Percentiles rank a stretch among this genome's conserved stretches.
These are phyloP conservation scores for Umbelopsis sp. DNA, from an alignment of 371 early-diverging fungal genomes.

Conservation along the genomic window DNA sequence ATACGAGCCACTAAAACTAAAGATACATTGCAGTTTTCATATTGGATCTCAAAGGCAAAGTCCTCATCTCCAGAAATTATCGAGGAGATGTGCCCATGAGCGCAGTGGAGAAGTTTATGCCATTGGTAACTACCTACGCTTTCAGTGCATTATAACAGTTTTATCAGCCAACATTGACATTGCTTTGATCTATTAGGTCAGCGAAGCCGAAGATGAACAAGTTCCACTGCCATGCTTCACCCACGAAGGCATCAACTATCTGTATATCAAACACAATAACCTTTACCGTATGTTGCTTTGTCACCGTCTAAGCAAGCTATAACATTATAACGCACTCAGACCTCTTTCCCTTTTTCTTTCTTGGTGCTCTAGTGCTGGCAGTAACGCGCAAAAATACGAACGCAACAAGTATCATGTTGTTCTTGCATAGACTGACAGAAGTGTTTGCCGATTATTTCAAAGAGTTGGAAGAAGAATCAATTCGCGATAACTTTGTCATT, in stretches of 20 bases:
- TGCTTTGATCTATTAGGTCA: conserved; percentile 27
- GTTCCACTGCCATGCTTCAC: conserved; percentile 89
- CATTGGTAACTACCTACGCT: conserved; percentile 59
- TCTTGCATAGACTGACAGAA: conserved; percentile 91
- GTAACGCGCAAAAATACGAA: conserved; percentile 97
- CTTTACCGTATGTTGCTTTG: conserved; percentile 79
- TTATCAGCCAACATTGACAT: neutral
- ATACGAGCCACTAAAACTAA: neutral
- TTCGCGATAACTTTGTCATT: conserved; percentile 94
- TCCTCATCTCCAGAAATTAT: conserved; percentile 92
- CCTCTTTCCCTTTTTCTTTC: neutral
- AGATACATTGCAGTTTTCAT: conserved; percentile 75
- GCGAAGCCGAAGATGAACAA: conserved; percentile 94
- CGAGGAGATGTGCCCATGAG: conserved; percentile 94
- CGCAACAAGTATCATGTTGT: conserved; percentile 92
- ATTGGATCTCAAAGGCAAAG: conserved; percentile 95
- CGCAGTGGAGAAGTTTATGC: conserved; percentile 97
- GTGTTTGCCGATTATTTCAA: conserved; percentile 98
- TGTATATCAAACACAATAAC: conserved; percentile 94
- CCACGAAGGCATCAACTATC: conserved; percentile 92
- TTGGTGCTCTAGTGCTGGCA: conserved; percentile 74
- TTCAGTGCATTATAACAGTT: neutral
- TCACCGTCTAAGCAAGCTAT: too few species aligned
- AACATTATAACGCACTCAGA: neutral
- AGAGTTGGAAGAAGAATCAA: conserved; percentile 97